A percentile compares a stretch with the other conserved stretches of the same genome.
Conservation (phyloP, 2,329 filamentous ascomycete genomes). For the Sordariomycetes sp. region DNA sequence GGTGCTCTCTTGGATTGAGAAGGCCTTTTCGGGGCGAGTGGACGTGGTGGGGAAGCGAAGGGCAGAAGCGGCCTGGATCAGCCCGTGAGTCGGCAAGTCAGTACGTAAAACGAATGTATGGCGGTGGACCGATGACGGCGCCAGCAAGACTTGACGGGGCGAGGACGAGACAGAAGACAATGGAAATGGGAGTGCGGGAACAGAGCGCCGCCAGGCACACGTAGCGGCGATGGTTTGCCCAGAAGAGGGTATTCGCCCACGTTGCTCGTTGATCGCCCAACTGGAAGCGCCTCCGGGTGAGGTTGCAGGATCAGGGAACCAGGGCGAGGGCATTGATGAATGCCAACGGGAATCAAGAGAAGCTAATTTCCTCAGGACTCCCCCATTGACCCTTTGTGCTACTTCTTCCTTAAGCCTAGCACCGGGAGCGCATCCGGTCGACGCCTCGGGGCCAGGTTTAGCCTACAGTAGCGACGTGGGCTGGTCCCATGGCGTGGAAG, state of each 20-base stretch:
- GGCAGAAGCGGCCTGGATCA: slow-evolving; percentile 4
- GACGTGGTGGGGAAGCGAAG: slow-evolving; percentile 5
- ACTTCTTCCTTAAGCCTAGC: no score
- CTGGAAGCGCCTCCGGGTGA: background rate
- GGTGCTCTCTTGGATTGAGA: background rate
- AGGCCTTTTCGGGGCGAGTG: background rate
- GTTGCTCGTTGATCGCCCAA: background rate
- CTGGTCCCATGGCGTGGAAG: no score
- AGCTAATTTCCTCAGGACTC: no score
- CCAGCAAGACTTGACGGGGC: background rate
- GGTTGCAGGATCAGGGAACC: no score
- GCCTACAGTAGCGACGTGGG: no score
- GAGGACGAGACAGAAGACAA: background rate
- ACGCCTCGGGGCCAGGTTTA: no score
- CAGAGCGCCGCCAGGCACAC: background rate
- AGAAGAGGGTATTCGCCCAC: background rate
- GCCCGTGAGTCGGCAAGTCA: slow-evolving; percentile 9
- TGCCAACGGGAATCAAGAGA: no score
- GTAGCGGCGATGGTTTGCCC: background rate
- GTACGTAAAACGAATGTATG: slow-evolving; percentile 26
- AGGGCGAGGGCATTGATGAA: no score
- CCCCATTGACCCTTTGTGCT: no score
- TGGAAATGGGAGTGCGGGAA: background rate
- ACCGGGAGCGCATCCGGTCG: no score
- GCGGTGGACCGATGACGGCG: slow-evolving; percentile 17